Conservation (phyloP, 2,329 filamentous ascomycete genomes). For the Dothidotthia symphoricarpi region DNA sequence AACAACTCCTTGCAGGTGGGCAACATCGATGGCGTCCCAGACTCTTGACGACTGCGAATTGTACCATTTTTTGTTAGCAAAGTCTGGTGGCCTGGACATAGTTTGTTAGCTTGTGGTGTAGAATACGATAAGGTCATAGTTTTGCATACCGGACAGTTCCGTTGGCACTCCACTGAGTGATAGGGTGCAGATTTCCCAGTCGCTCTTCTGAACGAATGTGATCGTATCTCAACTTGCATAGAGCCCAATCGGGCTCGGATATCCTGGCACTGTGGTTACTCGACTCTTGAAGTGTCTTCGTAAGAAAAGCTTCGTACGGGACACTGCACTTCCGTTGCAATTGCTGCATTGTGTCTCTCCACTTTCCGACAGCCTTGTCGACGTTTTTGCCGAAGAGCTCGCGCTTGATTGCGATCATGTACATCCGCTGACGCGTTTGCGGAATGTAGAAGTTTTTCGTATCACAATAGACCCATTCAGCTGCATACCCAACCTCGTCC, state of each 20-base stretch:
- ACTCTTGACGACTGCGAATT: slow-evolving; percentile 57
- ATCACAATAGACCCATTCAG: slow-evolving; percentile 54
- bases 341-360: slow-evolving; percentile 47
- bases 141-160: slow-evolving; percentile 45
- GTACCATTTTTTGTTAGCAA: slow-evolving; percentile 54
- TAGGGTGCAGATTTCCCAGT: slow-evolving; percentile 56
- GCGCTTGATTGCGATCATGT: slow-evolving; percentile 48
- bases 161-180: slow-evolving; percentile 60
- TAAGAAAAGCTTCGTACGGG: slow-evolving; percentile 61
- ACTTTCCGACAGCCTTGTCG: slow-evolving; percentile 29
- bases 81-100: slow-evolving; percentile 51
- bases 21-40: slow-evolving; percentile 65
- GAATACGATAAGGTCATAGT: background rate
- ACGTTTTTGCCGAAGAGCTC: slow-evolving; percentile 14
- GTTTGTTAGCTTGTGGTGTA: slow-evolving; percentile 1
- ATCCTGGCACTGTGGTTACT: slow-evolving; percentile 35
- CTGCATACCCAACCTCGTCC: slow-evolving; percentile 56
- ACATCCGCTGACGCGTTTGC: slow-evolving; percentile 56
- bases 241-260: slow-evolving; percentile 51
- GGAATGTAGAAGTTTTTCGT: slow-evolving; percentile 73
- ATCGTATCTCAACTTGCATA: slow-evolving; percentile 61
- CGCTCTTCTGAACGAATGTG: slow-evolving; percentile 51
- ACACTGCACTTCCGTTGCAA: slow-evolving; percentile 61
- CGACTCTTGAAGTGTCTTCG: slow-evolving; percentile 54
- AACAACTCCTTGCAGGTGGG: slow-evolving; percentile 54